Evolutionary conservation across 148 eudicot species (phyloP).

Genomic region (Cornus kousa): DNA sequence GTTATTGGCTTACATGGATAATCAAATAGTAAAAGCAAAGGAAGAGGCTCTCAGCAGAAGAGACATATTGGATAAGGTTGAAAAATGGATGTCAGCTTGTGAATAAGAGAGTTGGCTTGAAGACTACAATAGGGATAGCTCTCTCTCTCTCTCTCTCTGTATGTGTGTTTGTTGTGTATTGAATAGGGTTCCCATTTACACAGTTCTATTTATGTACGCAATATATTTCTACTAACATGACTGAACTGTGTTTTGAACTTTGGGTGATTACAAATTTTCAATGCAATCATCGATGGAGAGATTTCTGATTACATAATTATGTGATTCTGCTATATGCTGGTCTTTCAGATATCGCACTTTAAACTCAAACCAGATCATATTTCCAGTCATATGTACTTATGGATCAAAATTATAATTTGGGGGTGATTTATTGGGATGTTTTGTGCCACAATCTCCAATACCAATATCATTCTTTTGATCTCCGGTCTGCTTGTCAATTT

Average conservation of each 20-base stretch:
- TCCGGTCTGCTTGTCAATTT: background rate
- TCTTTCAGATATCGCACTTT: background rate
- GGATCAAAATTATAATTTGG: background rate
- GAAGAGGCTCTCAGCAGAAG: slow-evolving; percentile 93
- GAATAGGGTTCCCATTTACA: background rate
- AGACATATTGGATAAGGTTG: slow-evolving; percentile 95
- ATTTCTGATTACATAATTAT: background rate
- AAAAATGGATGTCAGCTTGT: slow-evolving; percentile 99
- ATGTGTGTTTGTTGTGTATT: too few relatives aligned
- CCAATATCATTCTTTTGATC: background rate
- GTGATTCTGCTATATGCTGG: background rate
- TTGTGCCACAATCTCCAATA: background rate
- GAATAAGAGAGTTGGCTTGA: slow-evolving; percentile 99
- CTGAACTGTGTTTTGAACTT: too few relatives aligned
- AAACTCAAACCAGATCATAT: background rate
- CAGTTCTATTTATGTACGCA: background rate
- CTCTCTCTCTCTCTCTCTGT: background rate
- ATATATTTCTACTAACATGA: background rate
- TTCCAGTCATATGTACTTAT: background rate
- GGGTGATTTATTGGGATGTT: background rate
- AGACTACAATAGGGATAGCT: slow-evolving; percentile 79
- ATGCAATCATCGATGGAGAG: background rate
- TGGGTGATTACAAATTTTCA: background rate
- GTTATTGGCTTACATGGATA: slow-evolving; percentile 95
- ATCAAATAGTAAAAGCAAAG: slow-evolving; percentile 81